These are phyloP conservation scores for Maudiozyma barnettii DNA, from an alignment of 805 yeast genomes.

Conservation along the genomic window DNA sequence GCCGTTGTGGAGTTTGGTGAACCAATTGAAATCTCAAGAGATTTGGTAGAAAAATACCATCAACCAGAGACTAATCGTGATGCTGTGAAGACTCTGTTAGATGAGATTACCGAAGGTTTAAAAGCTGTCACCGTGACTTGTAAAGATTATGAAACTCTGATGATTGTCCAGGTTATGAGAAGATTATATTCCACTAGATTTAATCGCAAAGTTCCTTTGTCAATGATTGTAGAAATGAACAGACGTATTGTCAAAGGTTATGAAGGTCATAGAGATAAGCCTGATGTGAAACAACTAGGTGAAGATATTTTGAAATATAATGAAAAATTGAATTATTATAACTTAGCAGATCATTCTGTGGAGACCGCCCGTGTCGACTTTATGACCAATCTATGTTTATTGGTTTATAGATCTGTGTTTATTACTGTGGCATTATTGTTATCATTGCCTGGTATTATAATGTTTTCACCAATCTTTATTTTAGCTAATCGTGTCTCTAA, in stretches of 20 bases:
- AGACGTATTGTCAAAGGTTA: conserved; percentile 80
- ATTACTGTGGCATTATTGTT: conserved; percentile 47
- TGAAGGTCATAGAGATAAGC: conserved; percentile 60
- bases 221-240: conserved; percentile 83
- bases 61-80: conserved; percentile 46
- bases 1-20: conserved; percentile 93
- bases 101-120: conserved; percentile 60
- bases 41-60: conserved; percentile 55
- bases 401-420: conserved; percentile 49
- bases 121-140: conserved; percentile 81
- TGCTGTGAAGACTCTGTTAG: conserved; percentile 65
- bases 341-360: conserved; percentile 43
- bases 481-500: conserved; percentile 66
- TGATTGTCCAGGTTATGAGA: conserved; percentile 86
- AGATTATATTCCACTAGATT: conserved; percentile 60
- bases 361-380: conserved; percentile 44
- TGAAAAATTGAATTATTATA: conserved; percentile 58
- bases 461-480: conserved; percentile 83
- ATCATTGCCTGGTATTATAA: conserved; percentile 78
- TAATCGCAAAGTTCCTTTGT: conserved; percentile 62
- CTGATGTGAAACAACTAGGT: conserved; percentile 51
- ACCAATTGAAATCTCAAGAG: conserved; percentile 59
- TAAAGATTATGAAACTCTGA: conserved; percentile 79
- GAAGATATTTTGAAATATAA: conserved; percentile 64
- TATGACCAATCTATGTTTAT: conserved; percentile 39